These are phyloP conservation scores for Jaminaea rosea DNA, from an alignment of 1,284 basidiomycete species.

Conservation along the genomic window DNA sequence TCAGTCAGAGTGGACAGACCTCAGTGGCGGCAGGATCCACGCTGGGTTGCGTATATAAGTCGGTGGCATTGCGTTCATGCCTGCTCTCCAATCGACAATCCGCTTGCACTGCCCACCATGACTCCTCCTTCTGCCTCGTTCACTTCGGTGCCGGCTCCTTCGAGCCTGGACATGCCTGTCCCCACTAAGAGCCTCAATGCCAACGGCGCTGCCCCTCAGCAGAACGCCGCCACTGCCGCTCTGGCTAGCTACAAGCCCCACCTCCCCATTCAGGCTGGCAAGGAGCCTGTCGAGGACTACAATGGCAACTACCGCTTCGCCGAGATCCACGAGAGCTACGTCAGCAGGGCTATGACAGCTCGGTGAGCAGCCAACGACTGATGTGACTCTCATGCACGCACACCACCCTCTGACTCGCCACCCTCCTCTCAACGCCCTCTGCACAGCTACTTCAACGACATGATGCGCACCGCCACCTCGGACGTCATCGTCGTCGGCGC, in stretches of 20 bases:
- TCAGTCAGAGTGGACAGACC: too few species aligned
- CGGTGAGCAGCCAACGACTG: slow-evolving; percentile 4
- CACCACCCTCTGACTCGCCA: background rate
- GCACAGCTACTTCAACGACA: slow-evolving; percentile 32
- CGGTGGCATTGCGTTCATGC: too few species aligned
- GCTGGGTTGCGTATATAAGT: too few species aligned
- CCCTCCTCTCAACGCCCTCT: background rate
- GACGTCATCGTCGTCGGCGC: slow-evolving; percentile 63
- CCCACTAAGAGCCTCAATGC: background rate
- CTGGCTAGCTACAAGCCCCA: slow-evolving; percentile 15
- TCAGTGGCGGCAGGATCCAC: too few species aligned
- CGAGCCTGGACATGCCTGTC: background rate
- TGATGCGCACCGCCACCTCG: slow-evolving; percentile 54
- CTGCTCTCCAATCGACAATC: too few species aligned
- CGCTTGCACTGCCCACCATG: too few species aligned
- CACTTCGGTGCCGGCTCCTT: slow-evolving; percentile 5
- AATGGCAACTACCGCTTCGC: slow-evolving; percentile 35
- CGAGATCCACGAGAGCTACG: slow-evolving; percentile 41
- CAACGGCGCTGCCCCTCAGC: slow-evolving; percentile 9
- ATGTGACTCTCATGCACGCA: background rate
- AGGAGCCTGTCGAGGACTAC: slow-evolving; percentile 39
- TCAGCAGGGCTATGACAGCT: slow-evolving; percentile 37
- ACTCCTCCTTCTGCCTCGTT: slow-evolving; percentile 32
- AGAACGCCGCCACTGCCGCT: slow-evolving; percentile 3
- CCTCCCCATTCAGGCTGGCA: slow-evolving; percentile 31